These are phyloP conservation scores for Trichosporon ovoides DNA, from an alignment of 1,284 basidiomycete genomes.

Conservation along the genomic window DNA sequence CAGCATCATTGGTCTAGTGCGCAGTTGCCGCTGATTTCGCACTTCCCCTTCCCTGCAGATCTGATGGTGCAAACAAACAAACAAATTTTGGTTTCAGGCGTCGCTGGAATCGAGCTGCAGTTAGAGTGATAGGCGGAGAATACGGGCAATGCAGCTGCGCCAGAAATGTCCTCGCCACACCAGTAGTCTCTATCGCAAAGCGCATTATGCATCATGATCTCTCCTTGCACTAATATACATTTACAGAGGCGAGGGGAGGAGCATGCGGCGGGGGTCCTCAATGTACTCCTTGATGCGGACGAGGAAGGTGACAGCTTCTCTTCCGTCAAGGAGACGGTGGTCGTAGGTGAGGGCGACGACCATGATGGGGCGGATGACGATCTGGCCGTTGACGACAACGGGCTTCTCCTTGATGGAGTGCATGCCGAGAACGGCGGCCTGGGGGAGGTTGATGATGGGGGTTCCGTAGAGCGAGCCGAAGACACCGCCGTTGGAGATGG, in stretches of 20 bases:
- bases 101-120: too few species aligned
- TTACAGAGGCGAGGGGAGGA: constrained; percentile 51
- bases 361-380: constrained; percentile 90
- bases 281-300: constrained; percentile 68
- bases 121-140: too few species aligned
- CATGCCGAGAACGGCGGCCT: constrained; percentile 94
- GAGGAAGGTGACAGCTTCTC: constrained; percentile 96
- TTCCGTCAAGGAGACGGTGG: constrained; percentile 89
- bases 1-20: neutral
- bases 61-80: too few species aligned
- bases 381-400: constrained; percentile 87
- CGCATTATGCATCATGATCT: neutral
- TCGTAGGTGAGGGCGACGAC: constrained; percentile 92
- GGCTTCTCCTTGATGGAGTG: constrained; percentile 93
- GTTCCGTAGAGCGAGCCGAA: constrained; percentile 96
- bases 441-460: constrained; percentile 95
- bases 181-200: neutral
- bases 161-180: too few species aligned
- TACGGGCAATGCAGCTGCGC: too few species aligned
- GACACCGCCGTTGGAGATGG: constrained; percentile 98
- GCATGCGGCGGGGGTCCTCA: constrained; percentile 63
- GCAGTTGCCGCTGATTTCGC: too few species aligned
- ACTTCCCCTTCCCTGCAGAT: too few species aligned
- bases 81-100: too few species aligned
- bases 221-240: neutral